These are phyloP conservation scores for Flaveria bidentis DNA, from an alignment of 129 eudicot genomes.

Conservation along the genomic window DNA sequence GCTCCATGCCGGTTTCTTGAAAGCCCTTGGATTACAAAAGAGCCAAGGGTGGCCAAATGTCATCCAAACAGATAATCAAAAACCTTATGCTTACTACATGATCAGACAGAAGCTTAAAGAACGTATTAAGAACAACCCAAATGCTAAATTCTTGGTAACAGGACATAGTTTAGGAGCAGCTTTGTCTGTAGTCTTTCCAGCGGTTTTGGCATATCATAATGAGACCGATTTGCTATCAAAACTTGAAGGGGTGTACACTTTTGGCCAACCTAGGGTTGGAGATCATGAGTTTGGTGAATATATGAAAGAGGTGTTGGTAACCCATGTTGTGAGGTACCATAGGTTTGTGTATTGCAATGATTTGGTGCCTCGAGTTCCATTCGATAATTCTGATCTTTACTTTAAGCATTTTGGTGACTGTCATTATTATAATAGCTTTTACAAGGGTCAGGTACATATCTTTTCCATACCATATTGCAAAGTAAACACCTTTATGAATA, in stretches of 20 bases:
- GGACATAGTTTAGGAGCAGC: conserved; percentile 81
- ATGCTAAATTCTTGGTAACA: conserved; percentile 52
- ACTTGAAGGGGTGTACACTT: conserved; percentile 61
- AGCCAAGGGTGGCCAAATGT: conserved; percentile 43
- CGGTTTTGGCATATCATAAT: conserved; percentile 47
- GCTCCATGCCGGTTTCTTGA: conserved; percentile 76
- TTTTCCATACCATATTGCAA: background rate
- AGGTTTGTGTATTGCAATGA: conserved; percentile 66
- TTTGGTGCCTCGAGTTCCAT: conserved; percentile 66
- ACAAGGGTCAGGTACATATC: conserved; percentile 52
- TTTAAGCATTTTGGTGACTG: conserved; percentile 69
- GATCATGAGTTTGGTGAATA: conserved; percentile 51
- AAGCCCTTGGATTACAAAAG: conserved; percentile 70
- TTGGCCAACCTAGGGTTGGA: conserved; percentile 77
- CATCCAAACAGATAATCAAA: conserved; percentile 3
- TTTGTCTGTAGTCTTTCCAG: conserved; percentile 48
- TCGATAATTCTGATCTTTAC: conserved; percentile 37
- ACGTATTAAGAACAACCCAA: conserved; percentile 27
- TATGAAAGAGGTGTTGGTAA: conserved; percentile 40
- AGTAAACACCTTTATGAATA: background rate
- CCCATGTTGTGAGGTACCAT: conserved; percentile 36
- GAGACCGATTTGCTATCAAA: conserved; percentile 43
- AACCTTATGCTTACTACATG: conserved; percentile 42
- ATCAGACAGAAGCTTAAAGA: conserved; percentile 41
- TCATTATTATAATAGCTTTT: conserved; percentile 51